These are phyloP conservation scores for Pseudocercospora crystallina DNA, from an alignment of 2,329 filamentous ascomycete species.

Conservation along the genomic window DNA sequence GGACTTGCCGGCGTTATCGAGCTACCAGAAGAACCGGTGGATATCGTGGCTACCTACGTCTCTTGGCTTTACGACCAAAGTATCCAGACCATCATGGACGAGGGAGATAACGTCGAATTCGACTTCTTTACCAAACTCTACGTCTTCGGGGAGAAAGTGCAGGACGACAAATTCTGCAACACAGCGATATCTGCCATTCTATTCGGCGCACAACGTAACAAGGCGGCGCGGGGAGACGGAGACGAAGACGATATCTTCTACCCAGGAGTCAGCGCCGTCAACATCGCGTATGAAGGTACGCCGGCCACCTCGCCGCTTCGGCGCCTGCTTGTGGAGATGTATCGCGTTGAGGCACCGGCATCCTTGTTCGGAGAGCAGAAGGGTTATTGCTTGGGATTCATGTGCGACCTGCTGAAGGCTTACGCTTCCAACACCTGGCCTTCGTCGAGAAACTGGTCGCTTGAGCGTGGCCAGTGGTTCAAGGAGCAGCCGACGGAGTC, in stretches of 20 bases:
- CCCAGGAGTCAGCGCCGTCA: not conserved
- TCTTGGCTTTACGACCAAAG: slow-evolving; percentile 15
- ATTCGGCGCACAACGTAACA: not conserved
- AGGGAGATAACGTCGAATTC: not conserved
- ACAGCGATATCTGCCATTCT: not conserved
- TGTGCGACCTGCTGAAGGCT: not conserved
- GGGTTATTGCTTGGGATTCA: not conserved
- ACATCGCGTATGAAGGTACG: not conserved
- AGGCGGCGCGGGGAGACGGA: not conserved
- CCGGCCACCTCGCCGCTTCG: slow-evolving; percentile 1
- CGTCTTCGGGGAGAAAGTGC: slow-evolving; percentile 8
- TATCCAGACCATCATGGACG: not conserved
- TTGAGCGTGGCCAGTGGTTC: too few species aligned
- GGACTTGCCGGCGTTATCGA: not conserved
- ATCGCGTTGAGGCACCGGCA: too few species aligned
- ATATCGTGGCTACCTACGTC: slow-evolving; percentile 10
- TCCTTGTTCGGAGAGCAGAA: not conserved
- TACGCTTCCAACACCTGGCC: too few species aligned
- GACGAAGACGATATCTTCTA: not conserved
- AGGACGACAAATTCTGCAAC: slow-evolving; percentile 3
- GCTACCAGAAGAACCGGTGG: slow-evolving; percentile 7
- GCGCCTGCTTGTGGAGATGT: not conserved
- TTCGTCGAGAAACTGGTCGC: too few species aligned
- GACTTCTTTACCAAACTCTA: not conserved
- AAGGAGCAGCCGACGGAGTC: too few species aligned